Conservation (phyloP, 2,329 filamentous ascomycete genomes). For the Alternaria panax region DNA sequence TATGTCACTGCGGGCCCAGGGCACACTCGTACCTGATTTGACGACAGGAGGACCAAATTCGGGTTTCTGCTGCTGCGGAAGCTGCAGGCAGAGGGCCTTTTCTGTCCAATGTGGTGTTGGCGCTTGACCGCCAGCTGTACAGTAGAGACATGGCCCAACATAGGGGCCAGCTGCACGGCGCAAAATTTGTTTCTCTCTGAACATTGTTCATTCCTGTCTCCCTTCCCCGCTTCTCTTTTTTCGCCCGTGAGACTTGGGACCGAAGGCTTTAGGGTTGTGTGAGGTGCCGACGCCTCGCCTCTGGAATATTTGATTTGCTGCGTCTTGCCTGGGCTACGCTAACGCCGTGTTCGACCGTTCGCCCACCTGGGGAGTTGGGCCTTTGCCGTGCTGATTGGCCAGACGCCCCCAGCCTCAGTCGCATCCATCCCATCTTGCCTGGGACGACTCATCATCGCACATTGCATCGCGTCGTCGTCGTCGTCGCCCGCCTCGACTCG, state of each 20-base stretch:
- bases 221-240: conserved; percentile 14
- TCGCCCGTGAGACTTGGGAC: conserved; percentile 27
- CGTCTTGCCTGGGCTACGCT: conserved; percentile 13
- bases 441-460: conserved; percentile 24
- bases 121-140: conserved; percentile 40
- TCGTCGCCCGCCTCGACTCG: background rate
- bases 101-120: conserved; percentile 11
- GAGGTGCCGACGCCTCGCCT: conserved; percentile 10
- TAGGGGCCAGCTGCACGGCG: conserved; percentile 24
- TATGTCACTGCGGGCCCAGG: conserved; percentile 25
- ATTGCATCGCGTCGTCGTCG: conserved; percentile 10
- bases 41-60: conserved; percentile 19
- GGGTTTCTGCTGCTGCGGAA: conserved; percentile 26
- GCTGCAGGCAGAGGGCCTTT: conserved; percentile 26
- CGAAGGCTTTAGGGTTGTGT: conserved; percentile 20
- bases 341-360: conserved; percentile 3
- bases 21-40: conserved; percentile 29
- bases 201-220: conserved; percentile 13
- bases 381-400: conserved; percentile 24
- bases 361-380: background rate
- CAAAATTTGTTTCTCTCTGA: conserved; percentile 12
- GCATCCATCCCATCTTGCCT: conserved; percentile 23
- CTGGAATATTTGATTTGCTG: conserved; percentile 14
- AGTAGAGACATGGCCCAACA: conserved; percentile 19
- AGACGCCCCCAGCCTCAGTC: conserved; percentile 16